A percentile compares a stretch with the other conserved stretches of the same genome.
Evolutionary conservation across 805 yeast genomes (phyloP).

Genomic region (Wilhelminamyces savonicus): DNA sequence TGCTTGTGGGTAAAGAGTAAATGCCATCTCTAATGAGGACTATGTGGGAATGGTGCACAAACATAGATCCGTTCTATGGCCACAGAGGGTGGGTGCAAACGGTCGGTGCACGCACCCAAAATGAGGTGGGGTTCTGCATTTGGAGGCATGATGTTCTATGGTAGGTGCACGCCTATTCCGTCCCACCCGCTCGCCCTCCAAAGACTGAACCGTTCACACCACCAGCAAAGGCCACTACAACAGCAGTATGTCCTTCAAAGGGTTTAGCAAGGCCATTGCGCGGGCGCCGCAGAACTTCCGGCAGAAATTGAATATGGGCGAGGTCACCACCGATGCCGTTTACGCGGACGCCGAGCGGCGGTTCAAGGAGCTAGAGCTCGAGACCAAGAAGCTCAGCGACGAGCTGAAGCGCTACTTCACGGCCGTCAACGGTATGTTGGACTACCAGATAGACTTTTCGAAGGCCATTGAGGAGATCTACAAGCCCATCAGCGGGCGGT

Average conservation of each 20-base stretch:
- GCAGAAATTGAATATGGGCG: constrained; percentile 85
- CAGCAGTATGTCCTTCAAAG: constrained; percentile 73
- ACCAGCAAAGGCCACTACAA: too few species aligned
- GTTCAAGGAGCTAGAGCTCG: constrained; percentile 84
- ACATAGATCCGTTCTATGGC: too few species aligned
- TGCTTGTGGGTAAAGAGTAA: too few species aligned
- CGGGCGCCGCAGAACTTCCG: constrained; percentile 91
- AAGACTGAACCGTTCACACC: too few species aligned
- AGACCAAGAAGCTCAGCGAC: constrained; percentile 82
- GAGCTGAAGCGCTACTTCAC: constrained; percentile 86
- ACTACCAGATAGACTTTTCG: constrained; percentile 92
- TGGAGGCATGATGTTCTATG: too few species aligned
- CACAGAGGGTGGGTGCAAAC: too few species aligned
- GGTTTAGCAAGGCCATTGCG: constrained; percentile 70
- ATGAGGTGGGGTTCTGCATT: too few species aligned
- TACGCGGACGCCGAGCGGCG: constrained; percentile 95
- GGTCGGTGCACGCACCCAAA: too few species aligned
- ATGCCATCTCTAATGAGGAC: too few species aligned
- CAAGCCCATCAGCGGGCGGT: constrained; percentile 90
- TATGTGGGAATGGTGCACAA: too few species aligned
- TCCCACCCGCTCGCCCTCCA: too few species aligned
- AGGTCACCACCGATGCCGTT: constrained; percentile 63
- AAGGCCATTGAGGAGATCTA: constrained; percentile 92
- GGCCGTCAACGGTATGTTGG: constrained; percentile 91
- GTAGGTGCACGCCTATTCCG: too few species aligned